These are phyloP conservation scores for Udeniomyces megalosporus DNA, from an alignment of 768 basidiomycete genomes.

Conservation along the genomic window DNA sequence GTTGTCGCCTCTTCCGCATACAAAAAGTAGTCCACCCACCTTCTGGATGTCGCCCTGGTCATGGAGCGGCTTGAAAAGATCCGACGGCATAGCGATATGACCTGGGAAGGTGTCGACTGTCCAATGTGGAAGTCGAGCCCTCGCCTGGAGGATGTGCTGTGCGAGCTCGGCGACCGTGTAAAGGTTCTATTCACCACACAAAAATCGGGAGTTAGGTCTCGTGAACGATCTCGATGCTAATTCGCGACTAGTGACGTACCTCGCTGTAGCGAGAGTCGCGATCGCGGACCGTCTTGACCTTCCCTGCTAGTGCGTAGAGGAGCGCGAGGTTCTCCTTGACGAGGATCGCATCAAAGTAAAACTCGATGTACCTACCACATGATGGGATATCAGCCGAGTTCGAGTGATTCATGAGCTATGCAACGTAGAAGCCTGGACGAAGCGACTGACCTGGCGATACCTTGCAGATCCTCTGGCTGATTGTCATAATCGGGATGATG, in stretches of 20 bases:
- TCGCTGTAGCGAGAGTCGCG: constrained; percentile 50
- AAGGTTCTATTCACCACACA: constrained; percentile 59
- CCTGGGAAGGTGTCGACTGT: constrained; percentile 61
- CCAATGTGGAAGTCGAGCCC: constrained; percentile 54
- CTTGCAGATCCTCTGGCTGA: constrained; percentile 49
- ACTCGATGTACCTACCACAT: constrained; percentile 63
- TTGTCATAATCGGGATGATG: constrained; percentile 76
- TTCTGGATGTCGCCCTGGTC: constrained; percentile 39
- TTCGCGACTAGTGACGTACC: constrained; percentile 36
- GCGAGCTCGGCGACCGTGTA: constrained; percentile 78
- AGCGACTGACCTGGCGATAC: constrained; percentile 70
- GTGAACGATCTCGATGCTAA: too few species aligned
- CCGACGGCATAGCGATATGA: constrained; percentile 58
- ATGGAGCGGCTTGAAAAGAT: constrained; percentile 61
- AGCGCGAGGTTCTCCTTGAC: constrained; percentile 69
- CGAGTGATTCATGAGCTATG: too few species aligned
- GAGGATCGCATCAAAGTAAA: constrained; percentile 64
- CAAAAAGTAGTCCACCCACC: neutral
- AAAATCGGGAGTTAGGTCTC: too few species aligned
- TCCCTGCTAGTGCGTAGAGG: constrained; percentile 62
- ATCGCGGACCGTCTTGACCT: constrained; percentile 76
- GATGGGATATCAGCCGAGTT: neutral
- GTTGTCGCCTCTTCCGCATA: too few species aligned
- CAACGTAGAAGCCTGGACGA: neutral
- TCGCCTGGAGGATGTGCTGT: constrained; percentile 62